These are phyloP conservation scores for Phlebiopsis flavidoalba DNA, from an alignment of 768 basidiomycete genomes.

Conservation along the genomic window DNA sequence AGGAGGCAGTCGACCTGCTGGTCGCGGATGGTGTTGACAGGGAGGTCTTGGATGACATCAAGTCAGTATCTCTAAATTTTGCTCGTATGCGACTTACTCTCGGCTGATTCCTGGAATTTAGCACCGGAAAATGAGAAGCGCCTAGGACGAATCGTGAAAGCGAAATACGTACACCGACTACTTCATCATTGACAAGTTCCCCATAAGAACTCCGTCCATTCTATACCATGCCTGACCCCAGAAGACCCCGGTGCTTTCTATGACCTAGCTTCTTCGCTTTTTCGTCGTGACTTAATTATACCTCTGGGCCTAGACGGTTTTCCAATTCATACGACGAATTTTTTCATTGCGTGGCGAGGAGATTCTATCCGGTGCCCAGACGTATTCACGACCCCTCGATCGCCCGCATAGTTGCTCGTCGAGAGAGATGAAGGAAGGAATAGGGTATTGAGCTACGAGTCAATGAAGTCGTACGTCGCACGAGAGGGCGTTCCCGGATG, in stretches of 20 bases:
- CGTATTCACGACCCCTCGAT: constrained; percentile 97
- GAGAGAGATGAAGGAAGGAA: constrained; percentile 84
- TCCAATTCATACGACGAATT: constrained; percentile 99
- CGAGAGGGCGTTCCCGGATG: constrained; percentile 91
- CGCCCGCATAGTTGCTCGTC: constrained; percentile 59
- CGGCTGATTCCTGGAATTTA: constrained; percentile 22
- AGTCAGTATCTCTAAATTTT: constrained; percentile 37
- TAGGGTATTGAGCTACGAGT: constrained; percentile 86
- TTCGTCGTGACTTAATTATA: no score
- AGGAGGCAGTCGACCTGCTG: constrained; percentile 82
- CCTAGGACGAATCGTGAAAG: constrained; percentile 83
- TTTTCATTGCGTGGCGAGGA: constrained; percentile 99
- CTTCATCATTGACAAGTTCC: constrained; percentile 99
- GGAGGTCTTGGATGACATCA: constrained; percentile 84
- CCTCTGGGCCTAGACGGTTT: constrained; percentile 49
- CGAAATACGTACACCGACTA: constrained; percentile 97
- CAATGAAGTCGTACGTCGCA: constrained; percentile 92
- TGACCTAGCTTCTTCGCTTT: neutral
- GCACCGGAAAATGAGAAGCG: constrained; percentile 95
- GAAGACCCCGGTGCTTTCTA: constrained; percentile 66
- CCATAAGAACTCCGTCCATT: constrained; percentile 92
- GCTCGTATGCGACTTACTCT: neutral
- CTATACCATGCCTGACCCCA: constrained; percentile 99
- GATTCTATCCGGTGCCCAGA: constrained; percentile 96
- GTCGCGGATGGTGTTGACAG: constrained; percentile 81